These are phyloP conservation scores for Obelidium mucronatum DNA, from an alignment of 192 early-diverging fungal genomes.

Conservation along the genomic window DNA sequence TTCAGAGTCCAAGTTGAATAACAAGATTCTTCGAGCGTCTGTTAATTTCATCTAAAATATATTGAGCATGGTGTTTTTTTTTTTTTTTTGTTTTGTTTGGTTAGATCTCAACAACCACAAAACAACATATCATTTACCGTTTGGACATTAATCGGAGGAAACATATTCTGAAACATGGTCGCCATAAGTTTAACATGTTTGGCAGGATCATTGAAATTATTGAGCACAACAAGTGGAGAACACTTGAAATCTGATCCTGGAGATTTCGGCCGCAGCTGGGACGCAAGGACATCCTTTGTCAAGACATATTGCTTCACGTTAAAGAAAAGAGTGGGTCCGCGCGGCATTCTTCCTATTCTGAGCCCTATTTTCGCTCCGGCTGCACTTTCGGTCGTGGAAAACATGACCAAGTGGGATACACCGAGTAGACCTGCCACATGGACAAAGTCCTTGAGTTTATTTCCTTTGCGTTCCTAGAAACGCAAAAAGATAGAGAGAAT, in stretches of 20 bases:
- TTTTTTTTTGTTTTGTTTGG: too few species aligned
- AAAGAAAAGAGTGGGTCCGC: slow-evolving; percentile 93
- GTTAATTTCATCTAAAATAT: slow-evolving; percentile 81
- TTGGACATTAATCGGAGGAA: slow-evolving; percentile 93
- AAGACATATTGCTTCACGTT: slow-evolving; percentile 82
- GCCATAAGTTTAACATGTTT: slow-evolving; percentile 91
- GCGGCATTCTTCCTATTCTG: slow-evolving; percentile 84
- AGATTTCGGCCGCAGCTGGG: slow-evolving; percentile 81
- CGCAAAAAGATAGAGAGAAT: background rate
- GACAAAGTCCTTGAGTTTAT: slow-evolving; percentile 94
- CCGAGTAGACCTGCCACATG: slow-evolving; percentile 82
- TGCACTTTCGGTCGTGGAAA: slow-evolving; percentile 80
- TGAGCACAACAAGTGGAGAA: slow-evolving; percentile 83
- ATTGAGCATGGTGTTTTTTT: too few species aligned
- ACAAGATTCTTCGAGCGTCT: slow-evolving; percentile 88
- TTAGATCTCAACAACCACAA: too few species aligned
- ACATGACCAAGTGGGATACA: slow-evolving; percentile 88
- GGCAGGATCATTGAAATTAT: slow-evolving; percentile 75
- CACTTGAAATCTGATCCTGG: slow-evolving; percentile 79
- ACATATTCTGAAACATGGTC: slow-evolving; percentile 96
- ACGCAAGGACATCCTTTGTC: slow-evolving; percentile 78
- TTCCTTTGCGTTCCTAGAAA: slow-evolving; percentile 82
- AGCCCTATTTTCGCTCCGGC: slow-evolving; percentile 68
- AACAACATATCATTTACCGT: slow-evolving; percentile 56
- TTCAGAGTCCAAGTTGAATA: slow-evolving; percentile 89